Evolutionary conservation across 2,329 filamentous ascomycete genomes (phyloP).

Genomic region (Sporothrix luriei): DNA sequence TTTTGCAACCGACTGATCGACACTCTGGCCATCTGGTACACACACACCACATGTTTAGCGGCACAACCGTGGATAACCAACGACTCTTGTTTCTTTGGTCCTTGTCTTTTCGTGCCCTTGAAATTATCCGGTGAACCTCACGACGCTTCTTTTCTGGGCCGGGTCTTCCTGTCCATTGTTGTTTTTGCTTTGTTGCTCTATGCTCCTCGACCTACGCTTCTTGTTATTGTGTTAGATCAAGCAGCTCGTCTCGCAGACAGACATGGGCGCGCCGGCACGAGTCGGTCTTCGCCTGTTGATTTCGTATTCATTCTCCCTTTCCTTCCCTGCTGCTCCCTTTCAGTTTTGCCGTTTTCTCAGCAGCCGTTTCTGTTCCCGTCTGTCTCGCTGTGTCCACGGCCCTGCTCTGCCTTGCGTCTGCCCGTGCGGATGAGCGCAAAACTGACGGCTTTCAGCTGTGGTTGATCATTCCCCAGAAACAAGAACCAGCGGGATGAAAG

Average conservation of each 20-base stretch:
- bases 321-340: background rate
- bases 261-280: background rate
- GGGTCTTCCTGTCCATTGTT: background rate
- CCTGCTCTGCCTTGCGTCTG: slow-evolving; percentile 21
- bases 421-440: slow-evolving; percentile 24
- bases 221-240: background rate
- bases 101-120: slow-evolving; percentile 6
- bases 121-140: slow-evolving; percentile 21
- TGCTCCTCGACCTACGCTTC: background rate
- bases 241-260: background rate
- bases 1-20: slow-evolving; percentile 2
- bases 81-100: background rate
- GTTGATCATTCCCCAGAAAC: slow-evolving; percentile 5
- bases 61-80: background rate
- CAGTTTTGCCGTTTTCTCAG: background rate
- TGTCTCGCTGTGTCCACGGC: background rate
- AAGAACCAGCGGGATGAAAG: background rate
- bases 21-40: slow-evolving; percentile 15
- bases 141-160: slow-evolving; percentile 3
- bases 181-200: background rate
- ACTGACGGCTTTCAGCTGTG: background rate
- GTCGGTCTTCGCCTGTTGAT: background rate
- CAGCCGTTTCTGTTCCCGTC: slow-evolving; percentile 7
- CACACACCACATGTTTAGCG: background rate
- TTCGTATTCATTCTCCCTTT: background rate